Percentiles rank a stretch among this genome's conserved stretches.
Evolutionary conservation across 176 grass and related monocot genomes (phyloP).

Genomic region (Carex scoparia): DNA sequence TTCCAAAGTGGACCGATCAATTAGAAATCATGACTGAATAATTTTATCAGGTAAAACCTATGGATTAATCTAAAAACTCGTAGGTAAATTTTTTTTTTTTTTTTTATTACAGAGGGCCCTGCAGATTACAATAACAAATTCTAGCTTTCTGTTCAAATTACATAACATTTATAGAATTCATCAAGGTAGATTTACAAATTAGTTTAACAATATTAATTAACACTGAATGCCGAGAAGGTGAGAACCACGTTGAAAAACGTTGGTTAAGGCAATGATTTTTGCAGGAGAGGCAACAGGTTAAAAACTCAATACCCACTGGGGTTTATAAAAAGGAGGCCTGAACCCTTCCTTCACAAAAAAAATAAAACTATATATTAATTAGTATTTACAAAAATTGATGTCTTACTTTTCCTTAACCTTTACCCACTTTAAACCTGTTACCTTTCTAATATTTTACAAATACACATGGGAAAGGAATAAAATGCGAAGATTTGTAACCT

Average conservation of each 20-base stretch:
- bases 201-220: background rate
- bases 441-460: background rate
- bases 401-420: background rate
- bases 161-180: background rate
- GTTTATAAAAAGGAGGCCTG: background rate
- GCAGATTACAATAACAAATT: background rate
- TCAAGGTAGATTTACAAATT: background rate
- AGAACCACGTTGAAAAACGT: background rate
- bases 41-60: background rate
- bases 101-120: too few species aligned
- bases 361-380: background rate
- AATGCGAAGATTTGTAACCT: background rate
- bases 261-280: background rate
- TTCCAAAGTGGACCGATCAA: background rate
- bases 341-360: background rate
- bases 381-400: background rate
- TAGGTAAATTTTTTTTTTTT: background rate
- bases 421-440: background rate
- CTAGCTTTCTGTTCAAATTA: background rate
- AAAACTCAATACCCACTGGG: background rate
- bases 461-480: background rate
- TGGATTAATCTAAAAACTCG: background rate
- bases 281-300: background rate
- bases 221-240: background rate
- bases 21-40: background rate